These are phyloP conservation scores for Globisporangium alternatum DNA, from an alignment of 352 stramenopile species.

Conservation along the genomic window DNA sequence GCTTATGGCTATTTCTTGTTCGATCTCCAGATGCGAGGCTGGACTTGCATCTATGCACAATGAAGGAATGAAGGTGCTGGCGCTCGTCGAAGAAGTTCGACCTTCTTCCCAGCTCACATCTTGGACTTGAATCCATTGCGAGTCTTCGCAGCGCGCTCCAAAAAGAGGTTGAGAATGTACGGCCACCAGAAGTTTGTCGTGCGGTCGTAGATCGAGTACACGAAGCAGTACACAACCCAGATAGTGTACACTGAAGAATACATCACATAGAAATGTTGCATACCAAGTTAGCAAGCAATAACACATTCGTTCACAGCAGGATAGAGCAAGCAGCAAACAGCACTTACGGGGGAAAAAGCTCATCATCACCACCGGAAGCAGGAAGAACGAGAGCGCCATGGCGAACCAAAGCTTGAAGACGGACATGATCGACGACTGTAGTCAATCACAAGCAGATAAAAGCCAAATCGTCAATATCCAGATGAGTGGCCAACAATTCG, in stretches of 20 bases:
- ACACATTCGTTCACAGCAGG: neutral
- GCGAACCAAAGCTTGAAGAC: conserved; percentile 78
- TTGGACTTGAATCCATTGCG: conserved; percentile 45
- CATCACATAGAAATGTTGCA: neutral
- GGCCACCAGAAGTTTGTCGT: conserved; percentile 85
- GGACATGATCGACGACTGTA: conserved; percentile 52
- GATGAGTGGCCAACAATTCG: neutral
- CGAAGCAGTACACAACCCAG: conserved; percentile 81
- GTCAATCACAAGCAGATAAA: neutral
- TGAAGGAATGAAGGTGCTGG: neutral
- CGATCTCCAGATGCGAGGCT: neutral
- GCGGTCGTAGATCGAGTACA: conserved; percentile 81
- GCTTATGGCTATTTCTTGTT: neutral
- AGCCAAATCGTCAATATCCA: neutral
- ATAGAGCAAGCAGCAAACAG: neutral
- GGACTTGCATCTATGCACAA: neutral
- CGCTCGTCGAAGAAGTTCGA: neutral
- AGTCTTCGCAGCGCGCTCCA: conserved; percentile 60
- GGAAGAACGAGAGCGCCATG: conserved; percentile 58
- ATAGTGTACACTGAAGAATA: conserved; percentile 58
- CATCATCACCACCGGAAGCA: conserved; percentile 72
- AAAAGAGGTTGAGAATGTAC: conserved; percentile 79
- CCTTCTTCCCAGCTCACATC: conserved; percentile 10
- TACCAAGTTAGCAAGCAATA: neutral
- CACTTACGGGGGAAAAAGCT: conserved; percentile 74